Evolutionary conservation across 192 early-diverging fungal species (phyloP), one percentile per base, ranked within the genome.

Genomic region (Gryganskiella cystojenkinii): DNA sequence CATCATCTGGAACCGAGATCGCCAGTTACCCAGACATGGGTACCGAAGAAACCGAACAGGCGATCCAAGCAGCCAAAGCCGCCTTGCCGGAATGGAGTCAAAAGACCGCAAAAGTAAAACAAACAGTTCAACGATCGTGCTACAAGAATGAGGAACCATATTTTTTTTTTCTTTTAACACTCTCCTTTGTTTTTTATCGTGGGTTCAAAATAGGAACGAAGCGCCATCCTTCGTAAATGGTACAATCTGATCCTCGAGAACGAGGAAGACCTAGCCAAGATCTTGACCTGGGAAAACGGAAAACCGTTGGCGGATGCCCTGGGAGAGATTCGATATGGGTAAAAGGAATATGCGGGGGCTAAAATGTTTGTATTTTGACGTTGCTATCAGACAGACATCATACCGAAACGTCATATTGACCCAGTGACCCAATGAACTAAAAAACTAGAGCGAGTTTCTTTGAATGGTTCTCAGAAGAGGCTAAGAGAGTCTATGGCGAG

Each of bases 391-490:
- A 14, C 8, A 44, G 20, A 44, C 19, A 17, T 44, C 22, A 10
- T 30, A 3, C 22, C 9, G 22, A 17, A 34, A 17, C 42, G 1
- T 46, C 1, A 42, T n/a, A n/a, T n/a, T n/a, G n/a, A n/a, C n/a
- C n/a, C n/a, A n/a, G n/a, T n/a, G n/a, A n/a, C n/a, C n/a, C n/a
- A 30, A 33, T 27, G 9, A 19, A 24, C 3, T 28, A 40, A 15
- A n/a, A 31, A 13, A 8, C 25, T 64, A 79, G 74, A 28, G 86
- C 83, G 0, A 81, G 82, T 24, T 96, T 91, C 64, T 82, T 93
- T 51, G 89, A 92, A 66, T 96, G 93, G 93, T 95, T 93, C 67
- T 82, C 91, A n/a, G 93, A 95, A 57, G 95, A 96, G 65, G 91
- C 94, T 33, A 89, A 91, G 44, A 84, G 94, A 43, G 62, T 80